These are phyloP conservation scores for Annulohypoxylon moriforme DNA, from an alignment of 495 filamentous ascomycete species.

Conservation along the genomic window DNA sequence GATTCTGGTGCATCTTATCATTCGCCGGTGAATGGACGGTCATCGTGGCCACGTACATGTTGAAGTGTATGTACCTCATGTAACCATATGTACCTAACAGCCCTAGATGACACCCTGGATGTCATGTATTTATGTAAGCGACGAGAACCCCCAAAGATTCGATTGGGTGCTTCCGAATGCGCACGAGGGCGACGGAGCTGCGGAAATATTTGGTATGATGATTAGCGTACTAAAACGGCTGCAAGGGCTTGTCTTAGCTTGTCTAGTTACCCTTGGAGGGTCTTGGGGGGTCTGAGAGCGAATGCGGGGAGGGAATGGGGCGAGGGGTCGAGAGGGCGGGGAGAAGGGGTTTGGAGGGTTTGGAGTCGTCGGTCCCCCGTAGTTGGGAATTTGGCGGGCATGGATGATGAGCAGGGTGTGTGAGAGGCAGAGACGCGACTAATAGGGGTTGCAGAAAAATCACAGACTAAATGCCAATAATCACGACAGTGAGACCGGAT, in stretches of 20 bases:
- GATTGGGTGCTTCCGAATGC: slow-evolving; percentile 23
- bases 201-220: slow-evolving; percentile 38
- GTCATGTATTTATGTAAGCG: slow-evolving; percentile 22
- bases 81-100: not conserved
- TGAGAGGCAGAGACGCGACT: slow-evolving; percentile 21
- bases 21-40: not conserved
- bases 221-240: slow-evolving; percentile 38
- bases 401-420: not conserved
- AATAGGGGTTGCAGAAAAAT: slow-evolving; percentile 31
- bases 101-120: slow-evolving; percentile 10
- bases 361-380: slow-evolving; percentile 16
- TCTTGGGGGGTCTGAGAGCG: slow-evolving; percentile 16
- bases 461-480: slow-evolving; percentile 25
- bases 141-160: not conserved
- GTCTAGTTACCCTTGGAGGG: not conserved
- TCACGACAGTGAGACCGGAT: slow-evolving; percentile 22
- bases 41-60: slow-evolving; percentile 1
- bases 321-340: slow-evolving; percentile 12
- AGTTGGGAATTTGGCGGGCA: slow-evolving; percentile 28
- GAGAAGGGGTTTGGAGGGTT: slow-evolving; percentile 21
- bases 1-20: slow-evolving; percentile 11
- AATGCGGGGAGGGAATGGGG: slow-evolving; percentile 39
- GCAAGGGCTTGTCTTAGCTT: slow-evolving; percentile 19
- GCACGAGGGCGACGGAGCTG: slow-evolving; percentile 42
- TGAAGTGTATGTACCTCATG: not conserved